Evolutionary conservation across 352 stramenopile genomes (phyloP).

Genomic region (Vaucheria bursata): DNA sequence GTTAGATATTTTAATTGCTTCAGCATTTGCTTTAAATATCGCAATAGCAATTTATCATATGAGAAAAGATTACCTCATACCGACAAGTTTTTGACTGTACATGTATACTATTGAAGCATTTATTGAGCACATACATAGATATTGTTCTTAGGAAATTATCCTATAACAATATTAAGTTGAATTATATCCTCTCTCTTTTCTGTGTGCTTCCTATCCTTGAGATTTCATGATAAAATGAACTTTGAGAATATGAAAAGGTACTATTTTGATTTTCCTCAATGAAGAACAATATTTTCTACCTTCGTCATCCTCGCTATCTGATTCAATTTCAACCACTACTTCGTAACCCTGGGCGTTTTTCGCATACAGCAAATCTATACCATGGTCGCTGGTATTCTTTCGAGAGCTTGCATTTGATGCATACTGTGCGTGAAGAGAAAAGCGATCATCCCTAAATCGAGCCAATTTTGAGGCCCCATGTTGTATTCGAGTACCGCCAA

Average conservation of each 20-base stretch:
- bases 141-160: conserved; percentile 18
- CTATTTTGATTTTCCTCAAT: conserved; percentile 9
- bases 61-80: no score
- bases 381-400: background rate
- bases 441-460: conserved; percentile 33
- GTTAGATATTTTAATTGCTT: no score
- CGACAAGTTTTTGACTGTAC: no score
- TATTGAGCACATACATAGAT: no score
- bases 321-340: conserved; percentile 44
- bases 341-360: conserved; percentile 38
- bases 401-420: background rate
- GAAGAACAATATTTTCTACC: conserved; percentile 14
- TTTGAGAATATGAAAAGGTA: background rate
- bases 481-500: conserved; percentile 16
- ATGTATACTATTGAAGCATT: no score
- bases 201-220: conserved; percentile 25
- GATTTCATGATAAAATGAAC: background rate
- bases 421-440: conserved; percentile 3
- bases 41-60: no score
- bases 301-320: conserved; percentile 26
- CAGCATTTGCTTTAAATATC: no score
- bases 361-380: conserved; percentile 35
- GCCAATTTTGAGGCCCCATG: conserved; percentile 21
- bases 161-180: conserved; percentile 20
- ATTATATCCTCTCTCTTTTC: conserved; percentile 13